These are phyloP conservation scores for Pharnaceum exiguum DNA, from an alignment of 148 eudicot genomes.

Conservation along the genomic window DNA sequence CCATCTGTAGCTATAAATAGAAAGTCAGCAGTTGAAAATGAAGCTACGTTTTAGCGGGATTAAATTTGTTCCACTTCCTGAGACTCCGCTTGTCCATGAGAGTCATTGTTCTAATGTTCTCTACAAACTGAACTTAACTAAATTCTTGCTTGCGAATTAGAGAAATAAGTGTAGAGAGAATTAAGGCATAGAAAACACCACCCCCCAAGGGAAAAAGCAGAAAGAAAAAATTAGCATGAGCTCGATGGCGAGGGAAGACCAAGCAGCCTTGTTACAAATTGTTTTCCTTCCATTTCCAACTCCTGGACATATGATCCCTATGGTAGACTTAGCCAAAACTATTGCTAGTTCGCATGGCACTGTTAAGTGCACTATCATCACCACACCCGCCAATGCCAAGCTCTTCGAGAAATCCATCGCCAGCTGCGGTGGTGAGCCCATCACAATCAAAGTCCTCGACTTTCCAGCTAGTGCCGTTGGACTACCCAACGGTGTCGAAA, in stretches of 20 bases:
- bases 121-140: no score
- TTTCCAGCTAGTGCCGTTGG: background rate
- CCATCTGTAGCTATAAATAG: no score
- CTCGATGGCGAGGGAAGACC: no score
- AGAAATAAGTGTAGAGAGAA: no score
- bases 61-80: no score
- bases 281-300: constrained; percentile 1
- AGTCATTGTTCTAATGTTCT: no score
- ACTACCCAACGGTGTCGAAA: background rate
- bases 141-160: no score
- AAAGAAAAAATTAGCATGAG: background rate
- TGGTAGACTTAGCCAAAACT: constrained; percentile 6
- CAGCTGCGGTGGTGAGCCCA: no score
- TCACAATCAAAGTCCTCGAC: background rate
- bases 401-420: background rate
- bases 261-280: background rate
- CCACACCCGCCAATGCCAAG: constrained; percentile 6
- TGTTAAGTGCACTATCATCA: background rate
- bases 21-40: no score
- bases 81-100: no score
- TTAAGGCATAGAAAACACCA: no score
- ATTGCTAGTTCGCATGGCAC: constrained; percentile 5
- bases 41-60: no score
- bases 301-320: constrained; percentile 14
- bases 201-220: background rate